Base-by-base conservation (phyloP, 345 rosid genomes). In the Syzygium oleosum region DNA sequence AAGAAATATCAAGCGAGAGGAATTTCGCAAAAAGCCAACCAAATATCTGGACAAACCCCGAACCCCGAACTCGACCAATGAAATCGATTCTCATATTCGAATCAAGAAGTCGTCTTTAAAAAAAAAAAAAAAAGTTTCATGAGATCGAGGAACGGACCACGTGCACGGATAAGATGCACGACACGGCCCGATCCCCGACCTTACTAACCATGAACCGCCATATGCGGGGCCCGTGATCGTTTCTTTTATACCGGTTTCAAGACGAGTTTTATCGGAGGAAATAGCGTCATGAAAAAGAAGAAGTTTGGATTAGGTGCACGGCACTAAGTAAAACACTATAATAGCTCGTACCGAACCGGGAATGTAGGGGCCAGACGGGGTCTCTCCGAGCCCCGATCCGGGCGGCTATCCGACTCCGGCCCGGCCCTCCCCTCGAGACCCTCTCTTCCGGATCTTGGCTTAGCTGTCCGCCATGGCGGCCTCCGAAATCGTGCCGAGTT, bases 1-100 rank as follows among this genome's bases (percentile, higher is more conserved):
- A 84, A 61, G 22, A 84, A 61, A 87, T 87, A 87, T 87, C 88
- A 58, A 51, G 29, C 83, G 17, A 84, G 22, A 14, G 46, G 46
- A 63, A 52, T 51, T 51, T 34, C 56, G n/a, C 86, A 53, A 61
- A 15, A 15, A 15, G 8, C 22, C 56, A 53, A 17, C 7, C 46
- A 43, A 5, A 43, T 43, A 17, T 17, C 22, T 21, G 4, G 3
- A 9, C 8, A 7, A 19, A 21, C 10, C 23, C 4, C 27, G 11
- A 55, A 4, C 27, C 22, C 59, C 59, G 59, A 22, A 22, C 59
- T 9, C 27, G 59, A 3, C 59, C 25, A 21, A 7, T 21, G 25
- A 21, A 7, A 21, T 54, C 4, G 58, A 7, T 54, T 54, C 8
- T 7, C 22, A 3, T 9, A 19, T 19, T 19, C 21, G 9, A 19